phyloP scores from a whole-genome alignment of 78 protist genomes.

The Dictyostelium purpureum region DNA sequence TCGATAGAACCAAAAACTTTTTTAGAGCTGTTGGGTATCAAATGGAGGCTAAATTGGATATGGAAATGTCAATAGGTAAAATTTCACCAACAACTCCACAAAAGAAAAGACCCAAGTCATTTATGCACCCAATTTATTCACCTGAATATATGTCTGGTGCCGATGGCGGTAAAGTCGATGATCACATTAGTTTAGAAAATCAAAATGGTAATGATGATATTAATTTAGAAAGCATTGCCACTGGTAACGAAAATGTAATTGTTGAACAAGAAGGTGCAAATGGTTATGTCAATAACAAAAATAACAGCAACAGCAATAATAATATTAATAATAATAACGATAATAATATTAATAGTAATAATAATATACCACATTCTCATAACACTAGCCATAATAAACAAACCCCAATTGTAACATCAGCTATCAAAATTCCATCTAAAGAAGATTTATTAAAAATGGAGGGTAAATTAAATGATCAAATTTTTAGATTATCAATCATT shows the following conservation, averaged over 20 bases:
- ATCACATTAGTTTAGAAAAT: neutral
- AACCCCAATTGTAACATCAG: neutral
- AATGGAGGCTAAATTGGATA: slow-evolving; percentile 23
- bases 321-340: neutral
- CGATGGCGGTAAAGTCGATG: neutral
- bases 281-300: neutral
- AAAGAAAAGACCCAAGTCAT: neutral
- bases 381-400: neutral
- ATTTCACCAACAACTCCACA: neutral
- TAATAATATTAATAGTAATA: neutral
- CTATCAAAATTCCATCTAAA: neutral
- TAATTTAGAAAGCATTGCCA: neutral
- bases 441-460: neutral
- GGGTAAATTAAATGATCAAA: slow-evolving; percentile 16
- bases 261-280: neutral
- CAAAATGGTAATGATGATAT: neutral
- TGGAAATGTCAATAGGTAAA: neutral
- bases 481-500: slow-evolving; percentile 19
- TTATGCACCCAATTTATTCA: slow-evolving; percentile 8
- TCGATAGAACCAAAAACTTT: slow-evolving; percentile 2
- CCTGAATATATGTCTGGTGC: neutral
- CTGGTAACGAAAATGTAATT: neutral
- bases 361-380: neutral
- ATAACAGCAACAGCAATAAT: neutral
- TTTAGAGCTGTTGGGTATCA: slow-evolving; percentile 52